Base-by-base conservation (phyloP, 2,329 filamentous ascomycete genomes). In the Madurella mycetomatis region DNA sequence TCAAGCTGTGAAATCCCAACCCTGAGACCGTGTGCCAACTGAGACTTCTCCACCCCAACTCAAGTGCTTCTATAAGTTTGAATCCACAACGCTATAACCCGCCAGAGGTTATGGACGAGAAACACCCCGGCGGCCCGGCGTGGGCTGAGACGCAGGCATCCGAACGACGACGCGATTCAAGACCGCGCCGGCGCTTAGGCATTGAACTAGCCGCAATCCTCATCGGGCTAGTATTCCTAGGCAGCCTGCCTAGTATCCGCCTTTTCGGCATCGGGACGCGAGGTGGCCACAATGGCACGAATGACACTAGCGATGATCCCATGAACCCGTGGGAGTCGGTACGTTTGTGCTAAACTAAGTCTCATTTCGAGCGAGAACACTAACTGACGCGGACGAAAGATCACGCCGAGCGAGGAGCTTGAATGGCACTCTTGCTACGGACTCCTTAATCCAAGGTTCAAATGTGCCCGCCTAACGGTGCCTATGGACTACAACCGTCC, bases 401-500 rank as follows among this genome's bases (percentile, higher is more conserved):
- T 79, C 49, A 62, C 62, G 7, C 72, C 76, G n/a, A 76, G 70
- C 56, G 64, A 72, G 57, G 70, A 75, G 49, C 68, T 79, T 4
- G 59, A 63, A 56, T 79, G 75, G 73, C 68, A 73, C 47, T 69
- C 70, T 46, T 79, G 76, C 61, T 70, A 69, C 57, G 56, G 57
- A 16, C 19, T 15, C 4, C 1, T 54, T 43, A 63, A 62, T 49
- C 50, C 51, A 2, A 57, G 55, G 30, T 68, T 71, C 51, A 64
- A 67, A 54, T 78, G 75, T 61, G 72, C 76, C 42, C 69, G 74
- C 18, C 67, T 78, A 9, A 75, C 73, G 8, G 71, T 78, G 4
- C 72, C 76, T 9, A 74, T 78, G 70, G 75, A 77, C 59, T 76
- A 77, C 55, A 63, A 69, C 54, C 69, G 72, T 13, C 72, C 73